phyloP scores from a whole-genome alignment of 257 asterid species.

The Dorcoceras hygrometricum region DNA sequence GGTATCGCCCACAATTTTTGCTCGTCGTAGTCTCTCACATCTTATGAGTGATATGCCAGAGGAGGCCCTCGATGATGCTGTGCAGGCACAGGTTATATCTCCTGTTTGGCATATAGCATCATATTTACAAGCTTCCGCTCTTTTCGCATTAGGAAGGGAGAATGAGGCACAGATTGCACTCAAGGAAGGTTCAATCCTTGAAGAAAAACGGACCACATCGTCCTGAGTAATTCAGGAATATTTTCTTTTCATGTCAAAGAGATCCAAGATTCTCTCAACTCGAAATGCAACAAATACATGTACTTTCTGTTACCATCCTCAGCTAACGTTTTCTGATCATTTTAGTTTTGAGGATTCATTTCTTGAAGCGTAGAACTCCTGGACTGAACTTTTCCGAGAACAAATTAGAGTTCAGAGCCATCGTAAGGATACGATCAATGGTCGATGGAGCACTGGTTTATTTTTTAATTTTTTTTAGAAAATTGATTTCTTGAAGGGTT shows the following conservation, averaged over 20 bases:
- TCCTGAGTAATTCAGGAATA: constrained; percentile 32
- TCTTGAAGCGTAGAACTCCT: background rate
- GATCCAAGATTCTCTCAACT: constrained; percentile 25
- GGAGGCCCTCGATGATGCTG: constrained; percentile 67
- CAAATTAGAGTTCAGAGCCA: constrained; percentile 21
- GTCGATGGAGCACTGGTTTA: background rate
- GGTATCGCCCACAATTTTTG: constrained; percentile 65
- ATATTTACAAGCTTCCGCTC: constrained; percentile 60
- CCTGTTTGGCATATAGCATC: constrained; percentile 78
- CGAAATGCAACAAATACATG: constrained; percentile 2
- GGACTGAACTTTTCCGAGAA: background rate
- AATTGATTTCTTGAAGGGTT: constrained; percentile 1
- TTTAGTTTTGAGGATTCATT: constrained; percentile 32
- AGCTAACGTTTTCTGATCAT: constrained; percentile 16
- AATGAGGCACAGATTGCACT: constrained; percentile 72
- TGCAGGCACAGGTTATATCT: constrained; percentile 69
- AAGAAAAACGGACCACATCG: constrained; percentile 40
- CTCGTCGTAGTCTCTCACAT: constrained; percentile 63
- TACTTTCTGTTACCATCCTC: constrained; percentile 21
- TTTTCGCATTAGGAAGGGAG: constrained; percentile 62
- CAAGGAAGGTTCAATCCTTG: constrained; percentile 65
- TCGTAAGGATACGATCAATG: constrained; percentile 15
- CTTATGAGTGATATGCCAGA: constrained; percentile 59
- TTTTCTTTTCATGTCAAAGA: constrained; percentile 24
- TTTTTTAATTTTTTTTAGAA: no score